phyloP scores from a whole-genome alignment of 176 grass and related monocot genomes.

The Neostapfia colusana region DNA sequence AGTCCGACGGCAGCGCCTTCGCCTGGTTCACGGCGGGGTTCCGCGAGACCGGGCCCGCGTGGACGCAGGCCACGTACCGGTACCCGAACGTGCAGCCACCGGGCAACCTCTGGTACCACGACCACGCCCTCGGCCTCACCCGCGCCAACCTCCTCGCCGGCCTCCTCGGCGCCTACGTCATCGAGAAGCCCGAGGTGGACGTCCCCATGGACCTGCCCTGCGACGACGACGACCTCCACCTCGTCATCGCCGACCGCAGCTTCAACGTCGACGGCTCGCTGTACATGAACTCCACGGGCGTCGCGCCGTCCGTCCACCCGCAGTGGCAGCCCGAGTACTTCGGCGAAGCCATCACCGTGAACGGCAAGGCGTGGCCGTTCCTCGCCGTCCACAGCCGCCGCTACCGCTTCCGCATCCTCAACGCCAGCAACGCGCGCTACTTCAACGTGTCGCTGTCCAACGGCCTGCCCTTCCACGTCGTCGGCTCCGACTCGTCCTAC shows the following conservation, averaged over 20 bases:
- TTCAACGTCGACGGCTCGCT: constrained; percentile 62
- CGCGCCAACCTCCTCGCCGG: constrained; percentile 75
- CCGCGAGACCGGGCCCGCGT: constrained; percentile 44
- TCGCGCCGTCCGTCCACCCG: constrained; percentile 43
- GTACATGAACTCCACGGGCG: constrained; percentile 72
- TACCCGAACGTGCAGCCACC: constrained; percentile 73
- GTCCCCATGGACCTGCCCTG: constrained; percentile 49
- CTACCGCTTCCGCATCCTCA: constrained; percentile 71
- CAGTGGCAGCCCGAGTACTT: constrained; percentile 81
- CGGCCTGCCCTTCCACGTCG: constrained; percentile 44
- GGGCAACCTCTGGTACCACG: constrained; percentile 59
- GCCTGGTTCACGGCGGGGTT: constrained; percentile 71
- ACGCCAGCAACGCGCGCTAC: constrained; percentile 80
- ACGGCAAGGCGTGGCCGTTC: constrained; percentile 79
- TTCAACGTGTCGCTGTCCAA: constrained; percentile 57
- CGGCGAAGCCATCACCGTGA: constrained; percentile 63
- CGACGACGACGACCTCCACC: constrained; percentile 50
- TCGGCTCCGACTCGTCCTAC: constrained; percentile 64
- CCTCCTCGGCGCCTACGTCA: constrained; percentile 61
- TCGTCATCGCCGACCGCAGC: constrained; percentile 70
- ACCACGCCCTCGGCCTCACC: constrained; percentile 61
- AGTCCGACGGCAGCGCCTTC: constrained; percentile 55
- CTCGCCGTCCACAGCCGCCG: constrained; percentile 53
- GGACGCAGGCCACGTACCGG: constrained; percentile 49
- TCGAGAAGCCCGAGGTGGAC: constrained; percentile 49